These are phyloP conservation scores for Lotus japonicus DNA, from an alignment of 306 rosid genomes.

Conservation along the genomic window DNA sequence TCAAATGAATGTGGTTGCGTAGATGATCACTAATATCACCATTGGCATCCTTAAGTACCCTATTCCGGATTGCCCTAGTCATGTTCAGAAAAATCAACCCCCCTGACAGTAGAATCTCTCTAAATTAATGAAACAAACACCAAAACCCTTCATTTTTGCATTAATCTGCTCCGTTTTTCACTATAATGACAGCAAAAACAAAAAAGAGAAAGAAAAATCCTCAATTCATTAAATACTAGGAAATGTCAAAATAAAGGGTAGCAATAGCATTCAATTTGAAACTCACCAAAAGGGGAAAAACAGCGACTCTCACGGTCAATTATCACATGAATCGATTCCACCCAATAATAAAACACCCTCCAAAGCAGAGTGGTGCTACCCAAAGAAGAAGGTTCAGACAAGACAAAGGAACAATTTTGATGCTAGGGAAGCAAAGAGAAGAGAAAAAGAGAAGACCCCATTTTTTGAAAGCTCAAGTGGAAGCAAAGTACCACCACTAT, in stretches of 20 bases:
- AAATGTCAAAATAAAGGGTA: slow-evolving; percentile 28
- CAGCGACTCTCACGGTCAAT: slow-evolving; percentile 30
- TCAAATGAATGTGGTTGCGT: slow-evolving; percentile 93
- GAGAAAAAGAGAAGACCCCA: slow-evolving; percentile 35
- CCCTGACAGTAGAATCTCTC: slow-evolving; percentile 35
- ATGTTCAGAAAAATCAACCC: slow-evolving; percentile 59
- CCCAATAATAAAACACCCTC: slow-evolving; percentile 19
- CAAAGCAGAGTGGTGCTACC: slow-evolving; percentile 21
- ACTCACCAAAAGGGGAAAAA: slow-evolving; percentile 28
- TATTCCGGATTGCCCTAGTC: slow-evolving; percentile 88
- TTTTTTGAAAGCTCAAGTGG: slow-evolving; percentile 29
- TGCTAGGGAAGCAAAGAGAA: slow-evolving; percentile 19
- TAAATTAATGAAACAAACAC: slow-evolving; percentile 36
- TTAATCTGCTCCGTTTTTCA: slow-evolving; percentile 17
- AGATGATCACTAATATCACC: slow-evolving; percentile 95
- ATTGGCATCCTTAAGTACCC: slow-evolving; percentile 95
- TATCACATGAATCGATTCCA: slow-evolving; percentile 29
- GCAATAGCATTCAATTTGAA: slow-evolving; percentile 19
- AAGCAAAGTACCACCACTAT: slow-evolving; percentile 17
- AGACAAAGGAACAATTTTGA: slow-evolving; percentile 23
- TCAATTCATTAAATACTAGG: slow-evolving; percentile 12
- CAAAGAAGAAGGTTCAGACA: too few species aligned
- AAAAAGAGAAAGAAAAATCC: not conserved
- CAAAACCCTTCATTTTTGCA: slow-evolving; percentile 38
- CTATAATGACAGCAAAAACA: slow-evolving; percentile 23